A percentile compares a stretch with the other conserved stretches of the same genome.
Evolutionary conservation across 139 green algal species (phyloP).

Genomic region (Nannochloris sp.): DNA sequence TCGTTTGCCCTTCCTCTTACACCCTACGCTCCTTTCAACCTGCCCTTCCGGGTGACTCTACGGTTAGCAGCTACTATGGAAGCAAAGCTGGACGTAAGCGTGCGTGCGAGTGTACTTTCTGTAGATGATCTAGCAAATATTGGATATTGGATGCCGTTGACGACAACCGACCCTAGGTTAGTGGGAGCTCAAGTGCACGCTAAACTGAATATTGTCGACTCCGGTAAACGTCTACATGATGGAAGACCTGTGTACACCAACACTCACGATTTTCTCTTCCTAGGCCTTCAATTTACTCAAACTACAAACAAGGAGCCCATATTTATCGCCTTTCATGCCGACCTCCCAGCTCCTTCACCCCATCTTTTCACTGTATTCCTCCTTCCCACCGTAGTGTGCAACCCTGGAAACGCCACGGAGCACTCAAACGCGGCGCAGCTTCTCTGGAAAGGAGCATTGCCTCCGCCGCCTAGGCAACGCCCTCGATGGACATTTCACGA

Average conservation of each 20-base stretch:
- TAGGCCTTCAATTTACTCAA: neutral
- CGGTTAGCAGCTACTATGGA: neutral
- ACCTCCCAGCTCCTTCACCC: neutral
- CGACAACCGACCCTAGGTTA: neutral
- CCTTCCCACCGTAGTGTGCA: neutral
- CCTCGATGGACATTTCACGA: neutral
- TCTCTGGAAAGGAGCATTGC: neutral
- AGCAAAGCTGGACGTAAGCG: neutral
- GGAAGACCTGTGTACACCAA: neutral
- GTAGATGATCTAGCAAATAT: neutral
- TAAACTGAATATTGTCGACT: neutral
- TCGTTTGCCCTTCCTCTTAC: neutral
- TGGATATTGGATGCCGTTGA: neutral
- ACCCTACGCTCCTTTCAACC: neutral
- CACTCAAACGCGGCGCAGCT: neutral
- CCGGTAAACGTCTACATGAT: neutral
- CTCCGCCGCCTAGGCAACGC: neutral
- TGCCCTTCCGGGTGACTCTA: neutral
- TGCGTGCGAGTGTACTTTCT: neutral
- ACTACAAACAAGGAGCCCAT: neutral
- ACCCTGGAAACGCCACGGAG: neutral
- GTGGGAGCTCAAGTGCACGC: neutral
- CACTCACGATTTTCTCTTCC: neutral
- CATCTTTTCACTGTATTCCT: neutral
- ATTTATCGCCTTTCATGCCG: neutral